Conservation (phyloP, 1,284 basidiomycete genomes). For the Phaffia rhodozyma region DNA sequence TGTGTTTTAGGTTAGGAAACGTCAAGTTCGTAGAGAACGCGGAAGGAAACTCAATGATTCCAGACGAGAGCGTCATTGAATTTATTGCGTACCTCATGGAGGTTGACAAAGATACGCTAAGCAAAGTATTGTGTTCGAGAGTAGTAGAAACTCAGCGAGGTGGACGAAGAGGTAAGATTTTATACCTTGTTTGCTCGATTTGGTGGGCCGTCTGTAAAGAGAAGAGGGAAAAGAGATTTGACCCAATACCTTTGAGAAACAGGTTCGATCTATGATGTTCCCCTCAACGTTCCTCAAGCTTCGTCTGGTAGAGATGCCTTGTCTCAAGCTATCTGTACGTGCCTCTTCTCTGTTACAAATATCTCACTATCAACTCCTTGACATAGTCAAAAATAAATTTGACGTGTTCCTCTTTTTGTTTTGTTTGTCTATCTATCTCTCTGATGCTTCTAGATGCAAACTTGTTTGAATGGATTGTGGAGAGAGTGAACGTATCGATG, state of each 20-base stretch:
- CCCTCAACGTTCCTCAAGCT: slow-evolving; percentile 87
- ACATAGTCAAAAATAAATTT: slow-evolving; percentile 18
- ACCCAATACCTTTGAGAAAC: background rate
- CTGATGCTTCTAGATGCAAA: slow-evolving; percentile 2
- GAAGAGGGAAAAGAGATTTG: background rate
- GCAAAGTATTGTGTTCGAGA: slow-evolving; percentile 73
- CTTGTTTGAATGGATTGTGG: slow-evolving; percentile 98
- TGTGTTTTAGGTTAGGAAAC: slow-evolving; percentile 54
- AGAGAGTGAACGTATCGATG: slow-evolving; percentile 91
- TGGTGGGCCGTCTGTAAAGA: background rate
- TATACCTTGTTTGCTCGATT: background rate
- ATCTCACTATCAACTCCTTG: background rate
- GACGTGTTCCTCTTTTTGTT: background rate
- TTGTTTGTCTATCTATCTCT: background rate
- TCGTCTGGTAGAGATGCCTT: slow-evolving; percentile 79
- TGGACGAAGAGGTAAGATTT: slow-evolving; percentile 58
- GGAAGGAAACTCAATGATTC: slow-evolving; percentile 72
- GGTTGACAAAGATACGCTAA: slow-evolving; percentile 60
- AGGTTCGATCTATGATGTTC: slow-evolving; percentile 87
- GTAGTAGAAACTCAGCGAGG: slow-evolving; percentile 89
- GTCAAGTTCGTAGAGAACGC: slow-evolving; percentile 79
- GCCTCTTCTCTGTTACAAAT: background rate
- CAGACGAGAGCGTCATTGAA: slow-evolving; percentile 81
- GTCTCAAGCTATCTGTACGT: slow-evolving; percentile 62
- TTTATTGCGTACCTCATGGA: slow-evolving; percentile 94